Base-by-base conservation (phyloP, 805 yeast species). In the Candida berthetii region DNA sequence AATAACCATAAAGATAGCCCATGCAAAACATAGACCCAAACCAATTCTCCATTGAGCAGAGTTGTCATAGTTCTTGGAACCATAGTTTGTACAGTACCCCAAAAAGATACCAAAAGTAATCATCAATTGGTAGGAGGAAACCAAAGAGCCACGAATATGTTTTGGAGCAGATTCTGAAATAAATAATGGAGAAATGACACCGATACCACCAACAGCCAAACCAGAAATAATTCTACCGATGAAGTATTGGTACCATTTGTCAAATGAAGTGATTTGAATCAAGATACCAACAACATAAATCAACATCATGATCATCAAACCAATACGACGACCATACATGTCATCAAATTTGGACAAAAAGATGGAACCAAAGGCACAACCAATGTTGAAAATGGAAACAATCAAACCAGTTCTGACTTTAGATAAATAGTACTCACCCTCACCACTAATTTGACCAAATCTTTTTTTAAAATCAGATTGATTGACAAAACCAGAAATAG, bases 21-120 rank as follows among this genome's bases (percentile, higher is more conserved):
- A 72, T 25, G 67, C 65, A 51, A 72, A 73, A 54, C 72, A 68
- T 47, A 78, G 61, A 46, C 82, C 83, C 56, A 82, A 66, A 43
- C 84, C 85, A 50, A 82, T 72, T 75, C 88, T 78, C 88, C 88
- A 82, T 65, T 79, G 84, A 10, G 63, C 87, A 34, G 90, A 82
- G 68, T 82, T 82, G 56, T 74, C 70, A 58, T 64, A 66, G 25
- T 42, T 49, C 47, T 76, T 74, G 45, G 86, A 78, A 62, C 87
- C 89, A 60, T 72, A 82, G 44, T 78, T 79, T 40, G 81, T 71
- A 65, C 87, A 81, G 72, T 81, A 81, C 61, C 89, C 90, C 50
- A 82, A 66, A 65, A 82, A 81, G 54, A 82, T 82, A 67, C 88
- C 89, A 38, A 76, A 64, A 34, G 88, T 81, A 48, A 81, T 75